Percentiles rank a stretch among this genome's conserved stretches.
Evolutionary conservation across 2,329 filamentous ascomycete species (phyloP).

Genomic region (Verticillium dahliae): DNA sequence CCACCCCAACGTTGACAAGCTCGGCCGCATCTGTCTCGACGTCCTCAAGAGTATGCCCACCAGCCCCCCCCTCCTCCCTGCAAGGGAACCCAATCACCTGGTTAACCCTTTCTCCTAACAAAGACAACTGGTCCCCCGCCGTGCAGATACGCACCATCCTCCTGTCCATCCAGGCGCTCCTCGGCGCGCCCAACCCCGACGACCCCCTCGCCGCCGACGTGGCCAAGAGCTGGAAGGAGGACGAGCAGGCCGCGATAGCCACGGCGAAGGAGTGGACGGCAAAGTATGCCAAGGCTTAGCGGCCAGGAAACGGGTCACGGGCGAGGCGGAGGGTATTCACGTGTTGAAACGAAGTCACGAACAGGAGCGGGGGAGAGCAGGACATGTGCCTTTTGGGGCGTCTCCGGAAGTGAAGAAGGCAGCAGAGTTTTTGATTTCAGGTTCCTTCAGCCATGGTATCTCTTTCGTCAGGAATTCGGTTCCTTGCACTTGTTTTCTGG

Average conservation of each 20-base stretch:
- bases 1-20: constrained; percentile 96
- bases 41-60: constrained; percentile 78
- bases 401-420: not conserved
- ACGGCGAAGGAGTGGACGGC: constrained; percentile 90
- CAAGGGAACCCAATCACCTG: not conserved
- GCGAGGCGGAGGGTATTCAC: too few species aligned
- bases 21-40: constrained; percentile 94
- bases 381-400: not conserved
- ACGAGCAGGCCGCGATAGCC: constrained; percentile 85
- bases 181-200: constrained; percentile 94
- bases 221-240: constrained; percentile 95
- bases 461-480: not conserved
- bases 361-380: not conserved
- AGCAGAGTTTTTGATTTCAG: not conserved
- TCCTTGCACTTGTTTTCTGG: not conserved
- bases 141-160: constrained; percentile 97
- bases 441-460: not conserved
- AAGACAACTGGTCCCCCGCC: constrained; percentile 98
- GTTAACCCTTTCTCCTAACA: not conserved
- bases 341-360: not conserved
- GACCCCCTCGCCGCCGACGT: constrained; percentile 98
- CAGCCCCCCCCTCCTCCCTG: not conserved
- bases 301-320: too few species aligned
- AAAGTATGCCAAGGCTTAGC: constrained; percentile 60
- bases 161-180: constrained; percentile 94